Evolutionary conservation across 306 rosid genomes (phyloP).

Genomic region (Mimosa pudica): DNA sequence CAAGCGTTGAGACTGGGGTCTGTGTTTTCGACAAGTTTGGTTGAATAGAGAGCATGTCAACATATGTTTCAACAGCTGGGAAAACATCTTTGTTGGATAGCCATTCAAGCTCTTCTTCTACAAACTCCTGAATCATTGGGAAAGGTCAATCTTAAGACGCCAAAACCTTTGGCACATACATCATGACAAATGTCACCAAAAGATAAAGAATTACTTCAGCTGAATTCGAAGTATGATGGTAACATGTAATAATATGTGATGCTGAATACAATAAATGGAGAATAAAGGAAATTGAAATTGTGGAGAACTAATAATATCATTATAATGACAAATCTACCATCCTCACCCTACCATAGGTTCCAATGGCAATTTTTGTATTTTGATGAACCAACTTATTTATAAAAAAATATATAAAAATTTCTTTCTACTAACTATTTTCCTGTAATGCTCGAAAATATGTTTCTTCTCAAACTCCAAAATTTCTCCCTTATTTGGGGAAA

Average conservation of each 20-base stretch:
- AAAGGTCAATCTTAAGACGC: not conserved
- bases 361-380: no score
- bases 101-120: conserved; percentile 67
- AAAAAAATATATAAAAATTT: no score
- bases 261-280: not conserved
- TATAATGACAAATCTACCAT: not conserved
- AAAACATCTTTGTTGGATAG: conserved; percentile 60
- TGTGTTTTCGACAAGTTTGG: conserved; percentile 35
- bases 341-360: not conserved
- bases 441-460: no score
- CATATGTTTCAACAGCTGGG: conserved; percentile 49
- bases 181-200: conserved; percentile 1
- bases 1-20: conserved; percentile 46
- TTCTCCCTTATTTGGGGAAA: no score
- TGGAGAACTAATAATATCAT: not conserved
- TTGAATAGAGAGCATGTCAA: conserved; percentile 40
- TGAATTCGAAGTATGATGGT: not conserved
- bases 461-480: no score
- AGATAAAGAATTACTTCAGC: not conserved
- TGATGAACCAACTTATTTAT: no score
- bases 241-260: not conserved
- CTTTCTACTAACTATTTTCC: no score
- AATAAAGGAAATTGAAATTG: not conserved
- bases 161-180: not conserved
- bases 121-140: conserved; percentile 34